Percentiles rank a stretch among this genome's conserved stretches.
Conservation (phyloP, 202 grass and related monocot genomes). For the Brachypodium distachyon region DNA sequence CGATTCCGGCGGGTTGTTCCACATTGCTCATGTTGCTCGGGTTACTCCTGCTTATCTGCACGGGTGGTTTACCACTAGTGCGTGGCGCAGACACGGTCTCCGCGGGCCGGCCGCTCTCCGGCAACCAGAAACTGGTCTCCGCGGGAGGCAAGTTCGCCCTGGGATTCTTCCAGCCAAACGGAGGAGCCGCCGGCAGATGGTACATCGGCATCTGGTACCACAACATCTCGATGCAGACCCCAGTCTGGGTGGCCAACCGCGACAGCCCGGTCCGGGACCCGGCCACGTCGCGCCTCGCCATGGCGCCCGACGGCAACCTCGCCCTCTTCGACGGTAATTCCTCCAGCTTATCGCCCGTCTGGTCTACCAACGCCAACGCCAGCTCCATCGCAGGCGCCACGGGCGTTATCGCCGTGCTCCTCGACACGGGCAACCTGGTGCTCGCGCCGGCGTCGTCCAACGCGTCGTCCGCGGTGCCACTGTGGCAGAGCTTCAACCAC, state of each 20-base stretch:
- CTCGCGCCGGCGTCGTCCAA: constrained; percentile 27
- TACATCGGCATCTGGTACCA: constrained; percentile 51
- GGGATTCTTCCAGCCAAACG: constrained; percentile 41
- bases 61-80: neutral
- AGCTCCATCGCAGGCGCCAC: neutral
- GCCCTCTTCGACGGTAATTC: constrained; percentile 25
- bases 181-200: constrained; percentile 15
- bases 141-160: constrained; percentile 19
- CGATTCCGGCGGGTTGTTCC: neutral
- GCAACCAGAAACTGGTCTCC: constrained; percentile 17
- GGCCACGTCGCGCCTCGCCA: constrained; percentile 9
- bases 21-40: neutral
- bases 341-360: neutral
- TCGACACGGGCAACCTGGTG: constrained; percentile 53
- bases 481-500: constrained; percentile 71
- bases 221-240: constrained; percentile 13
- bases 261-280: constrained; percentile 18
- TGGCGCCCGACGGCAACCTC: constrained; percentile 33
- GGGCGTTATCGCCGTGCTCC: constrained; percentile 15
- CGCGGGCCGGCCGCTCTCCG: constrained; percentile 7
- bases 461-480: constrained; percentile 13
- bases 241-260: constrained; percentile 50
- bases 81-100: constrained; percentile 12
- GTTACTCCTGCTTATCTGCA: neutral
- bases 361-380: constrained; percentile 22